A percentile compares a stretch with the other conserved stretches of the same genome.
These are phyloP conservation scores for Pseudogymnoascus pannorum DNA, from an alignment of 2,329 filamentous ascomycete genomes.

Conservation along the genomic window DNA sequence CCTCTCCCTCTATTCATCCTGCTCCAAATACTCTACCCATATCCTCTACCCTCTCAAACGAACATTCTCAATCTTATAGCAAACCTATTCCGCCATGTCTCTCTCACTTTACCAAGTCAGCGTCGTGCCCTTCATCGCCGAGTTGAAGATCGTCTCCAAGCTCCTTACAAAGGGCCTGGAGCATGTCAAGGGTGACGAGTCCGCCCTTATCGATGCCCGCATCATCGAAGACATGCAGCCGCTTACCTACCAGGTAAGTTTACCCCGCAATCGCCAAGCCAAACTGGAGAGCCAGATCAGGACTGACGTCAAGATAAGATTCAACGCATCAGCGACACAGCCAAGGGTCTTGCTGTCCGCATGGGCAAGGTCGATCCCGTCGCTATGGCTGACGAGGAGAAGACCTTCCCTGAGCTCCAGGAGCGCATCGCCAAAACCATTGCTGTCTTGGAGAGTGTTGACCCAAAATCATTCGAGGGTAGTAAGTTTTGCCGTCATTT, in stretches of 20 bases:
- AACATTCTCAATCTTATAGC: neutral
- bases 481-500: slow-evolving; percentile 12
- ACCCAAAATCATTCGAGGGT: slow-evolving; percentile 36
- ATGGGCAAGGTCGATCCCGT: slow-evolving; percentile 31
- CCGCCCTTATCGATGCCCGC: slow-evolving; percentile 31
- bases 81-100: slow-evolving; percentile 15
- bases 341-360: slow-evolving; percentile 34
- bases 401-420: slow-evolving; percentile 42
- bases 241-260: slow-evolving; percentile 37
- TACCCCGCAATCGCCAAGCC: neutral
- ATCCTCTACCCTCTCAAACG: neutral
- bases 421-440: slow-evolving; percentile 41
- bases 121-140: slow-evolving; percentile 36
- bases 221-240: slow-evolving; percentile 43
- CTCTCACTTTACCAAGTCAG: slow-evolving; percentile 29
- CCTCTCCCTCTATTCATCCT: neutral
- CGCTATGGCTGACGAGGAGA: slow-evolving; percentile 36
- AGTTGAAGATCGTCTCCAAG: slow-evolving; percentile 35
- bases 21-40: neutral
- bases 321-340: slow-evolving; percentile 35
- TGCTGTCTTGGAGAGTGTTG: slow-evolving; percentile 37
- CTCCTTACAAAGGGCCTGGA: slow-evolving; percentile 39
- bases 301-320: slow-evolving; percentile 22
- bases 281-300: neutral
- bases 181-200: slow-evolving; percentile 31